Base-by-base conservation (phyloP, 805 yeast genomes). In the Candida montana region DNA sequence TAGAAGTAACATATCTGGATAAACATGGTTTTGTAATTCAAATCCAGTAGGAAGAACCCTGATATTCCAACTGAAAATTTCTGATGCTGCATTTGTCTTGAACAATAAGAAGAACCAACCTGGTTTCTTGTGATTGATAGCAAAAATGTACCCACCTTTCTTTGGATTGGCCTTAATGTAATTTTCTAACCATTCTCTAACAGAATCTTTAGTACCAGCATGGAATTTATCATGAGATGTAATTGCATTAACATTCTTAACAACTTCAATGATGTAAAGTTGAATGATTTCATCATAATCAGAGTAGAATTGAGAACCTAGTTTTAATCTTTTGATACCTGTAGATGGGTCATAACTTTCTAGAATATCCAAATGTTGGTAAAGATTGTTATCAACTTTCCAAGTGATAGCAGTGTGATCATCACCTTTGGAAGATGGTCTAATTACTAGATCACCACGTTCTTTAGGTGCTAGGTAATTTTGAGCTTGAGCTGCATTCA, bases 241-340 rank as follows among this genome's bases (percentile, higher is more conserved):
- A 83, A 93, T 83, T 50, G 85, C 91, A 45, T 85, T 85, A 33
- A 93, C 83, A 56, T 84, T 79, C 53, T 81, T 75, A 27, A 91
- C 86, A 62, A 88, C 77, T 27, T 89, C 83, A 63, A 83, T 88
- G 38, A 93, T 75, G 58, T 91, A 95, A 56, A 83, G 81, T 54
- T 86, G 87, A 55, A 93, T 81, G 58, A 93, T 75, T 65, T 93
- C 97, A 67, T 93, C 99, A 59, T 93, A 70, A 72, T 93, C 99
- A 30, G 82, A 75, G 21, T 37, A 41, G 35, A 33, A 29, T 12
- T 23, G 31, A 15, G 29, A 21, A 9, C 88, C 32, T 83, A 57
- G 0, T 78, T 72, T 43, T 67, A 67, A 27, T 83, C 88, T 47
- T 76, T 78, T 39, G 75, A 37, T 7, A 24, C 45, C 45, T 2